These are phyloP conservation scores for Tirmania nivea DNA, from an alignment of 495 filamentous ascomycete species.

Conservation along the genomic window DNA sequence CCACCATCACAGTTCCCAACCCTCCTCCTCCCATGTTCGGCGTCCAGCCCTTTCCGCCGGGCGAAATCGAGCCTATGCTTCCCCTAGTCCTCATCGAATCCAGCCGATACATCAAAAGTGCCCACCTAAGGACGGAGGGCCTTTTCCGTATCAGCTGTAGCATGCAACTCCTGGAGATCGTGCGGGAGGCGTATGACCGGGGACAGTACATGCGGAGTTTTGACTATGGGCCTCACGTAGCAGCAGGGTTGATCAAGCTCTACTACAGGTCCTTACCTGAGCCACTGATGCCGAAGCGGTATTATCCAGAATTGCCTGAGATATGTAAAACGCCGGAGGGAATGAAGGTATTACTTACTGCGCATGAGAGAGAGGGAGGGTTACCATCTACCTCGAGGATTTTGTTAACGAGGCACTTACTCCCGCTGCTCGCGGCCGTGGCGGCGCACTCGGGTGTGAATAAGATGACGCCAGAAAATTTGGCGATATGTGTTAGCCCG, in stretches of 20 bases:
- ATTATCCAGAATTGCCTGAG: constrained; percentile 22
- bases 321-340: constrained; percentile 4
- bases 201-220: constrained; percentile 28
- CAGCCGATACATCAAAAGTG: constrained; percentile 28
- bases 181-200: constrained; percentile 33
- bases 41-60: constrained; percentile 17
- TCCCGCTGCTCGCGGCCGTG: constrained; percentile 30
- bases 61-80: constrained; percentile 23
- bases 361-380: constrained; percentile 22
- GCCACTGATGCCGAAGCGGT: constrained; percentile 27
- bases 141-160: constrained; percentile 32
- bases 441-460: constrained; percentile 24
- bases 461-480: constrained; percentile 31
- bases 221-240: constrained; percentile 29
- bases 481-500: constrained; percentile 31
- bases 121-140: constrained; percentile 27
- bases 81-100: constrained; percentile 31
- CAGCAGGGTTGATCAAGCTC: constrained; percentile 30
- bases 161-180: constrained; percentile 25
- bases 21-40: constrained; percentile 23
- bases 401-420: constrained; percentile 28
- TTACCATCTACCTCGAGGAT: constrained; percentile 23
- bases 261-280: constrained; percentile 34
- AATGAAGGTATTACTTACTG: constrained; percentile 8
- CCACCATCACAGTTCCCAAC: constrained; percentile 28